A percentile compares a stretch with the other conserved stretches of the same genome.
Evolutionary conservation across 148 eudicot genomes (phyloP).

Genomic region (Vaccinium darrowii): DNA sequence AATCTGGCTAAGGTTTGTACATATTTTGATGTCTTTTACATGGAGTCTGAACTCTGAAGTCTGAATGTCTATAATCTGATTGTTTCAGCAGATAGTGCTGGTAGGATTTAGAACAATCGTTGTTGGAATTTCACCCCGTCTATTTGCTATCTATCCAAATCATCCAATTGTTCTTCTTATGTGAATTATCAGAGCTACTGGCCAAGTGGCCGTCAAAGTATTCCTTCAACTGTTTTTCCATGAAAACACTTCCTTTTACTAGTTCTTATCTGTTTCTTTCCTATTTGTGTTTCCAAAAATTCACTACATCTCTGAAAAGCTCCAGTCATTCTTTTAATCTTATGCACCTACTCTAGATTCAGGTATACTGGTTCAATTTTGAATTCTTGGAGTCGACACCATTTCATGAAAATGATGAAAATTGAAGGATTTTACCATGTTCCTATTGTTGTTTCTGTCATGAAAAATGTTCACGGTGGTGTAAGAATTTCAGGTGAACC

Average conservation of each 20-base stretch:
- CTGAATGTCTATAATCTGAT: not conserved
- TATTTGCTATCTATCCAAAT: not conserved
- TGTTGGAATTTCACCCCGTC: not conserved
- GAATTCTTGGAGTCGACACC: not conserved
- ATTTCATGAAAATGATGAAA: not conserved
- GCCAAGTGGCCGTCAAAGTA: not conserved
- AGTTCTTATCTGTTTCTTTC: not conserved
- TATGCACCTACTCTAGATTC: not conserved
- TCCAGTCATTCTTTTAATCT: not conserved
- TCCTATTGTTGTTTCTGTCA: not conserved
- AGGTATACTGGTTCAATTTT: not conserved
- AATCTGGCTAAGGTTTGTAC: not conserved
- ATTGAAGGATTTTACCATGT: not conserved
- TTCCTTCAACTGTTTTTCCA: not conserved
- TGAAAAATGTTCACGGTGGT: not conserved
- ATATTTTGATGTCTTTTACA: not conserved
- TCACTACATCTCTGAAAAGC: not conserved
- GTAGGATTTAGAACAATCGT: not conserved
- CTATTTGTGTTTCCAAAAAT: not conserved
- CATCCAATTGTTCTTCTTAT: not conserved
- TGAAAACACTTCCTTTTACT: not conserved
- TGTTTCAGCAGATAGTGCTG: not conserved
- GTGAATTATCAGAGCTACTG: not conserved
- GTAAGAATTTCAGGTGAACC: conserved; percentile 7
- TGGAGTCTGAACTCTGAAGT: not conserved